Conservation (phyloP, 495 filamentous ascomycete genomes). For the Xylaria telfairii region DNA sequence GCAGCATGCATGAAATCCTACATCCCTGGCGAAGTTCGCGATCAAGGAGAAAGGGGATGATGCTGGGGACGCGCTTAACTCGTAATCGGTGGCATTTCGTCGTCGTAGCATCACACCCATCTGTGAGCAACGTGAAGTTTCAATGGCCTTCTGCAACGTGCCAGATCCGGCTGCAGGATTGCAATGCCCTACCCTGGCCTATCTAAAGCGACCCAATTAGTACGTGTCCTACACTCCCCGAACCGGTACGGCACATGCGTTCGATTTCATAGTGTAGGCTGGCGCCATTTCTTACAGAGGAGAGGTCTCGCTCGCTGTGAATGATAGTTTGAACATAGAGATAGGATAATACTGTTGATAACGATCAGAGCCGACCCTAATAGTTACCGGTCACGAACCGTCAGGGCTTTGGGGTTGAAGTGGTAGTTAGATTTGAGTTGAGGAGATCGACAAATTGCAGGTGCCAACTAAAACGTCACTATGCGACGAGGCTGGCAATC, state of each 20-base stretch:
- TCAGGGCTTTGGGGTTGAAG: not conserved
- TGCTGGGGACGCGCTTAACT: not conserved
- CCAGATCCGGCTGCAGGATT: constrained; percentile 17
- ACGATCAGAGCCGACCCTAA: not conserved
- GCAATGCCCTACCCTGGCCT: not conserved
- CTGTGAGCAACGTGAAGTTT: constrained; percentile 5
- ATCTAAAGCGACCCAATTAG: not conserved
- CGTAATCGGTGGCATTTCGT: constrained; percentile 21
- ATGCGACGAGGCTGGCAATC: constrained; percentile 37
- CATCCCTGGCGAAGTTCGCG: constrained; percentile 23
- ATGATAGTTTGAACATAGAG: not conserved
- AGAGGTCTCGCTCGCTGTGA: not conserved
- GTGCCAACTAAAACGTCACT: constrained; percentile 32
- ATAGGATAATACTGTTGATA: not conserved
- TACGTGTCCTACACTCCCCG: not conserved
- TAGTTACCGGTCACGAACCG: not conserved
- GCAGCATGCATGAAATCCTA: constrained; percentile 42
- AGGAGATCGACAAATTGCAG: constrained; percentile 35
- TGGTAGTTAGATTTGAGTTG: not conserved
- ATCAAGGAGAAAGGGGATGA: not conserved
- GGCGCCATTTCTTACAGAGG: not conserved
- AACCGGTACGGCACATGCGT: constrained; percentile 4
- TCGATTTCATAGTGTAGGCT: not conserved
- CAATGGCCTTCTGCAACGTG: constrained; percentile 8
- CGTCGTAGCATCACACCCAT: constrained; percentile 18